Conservation (phyloP, 164 flowering plant species). For the Cinnamomum micranthum region DNA sequence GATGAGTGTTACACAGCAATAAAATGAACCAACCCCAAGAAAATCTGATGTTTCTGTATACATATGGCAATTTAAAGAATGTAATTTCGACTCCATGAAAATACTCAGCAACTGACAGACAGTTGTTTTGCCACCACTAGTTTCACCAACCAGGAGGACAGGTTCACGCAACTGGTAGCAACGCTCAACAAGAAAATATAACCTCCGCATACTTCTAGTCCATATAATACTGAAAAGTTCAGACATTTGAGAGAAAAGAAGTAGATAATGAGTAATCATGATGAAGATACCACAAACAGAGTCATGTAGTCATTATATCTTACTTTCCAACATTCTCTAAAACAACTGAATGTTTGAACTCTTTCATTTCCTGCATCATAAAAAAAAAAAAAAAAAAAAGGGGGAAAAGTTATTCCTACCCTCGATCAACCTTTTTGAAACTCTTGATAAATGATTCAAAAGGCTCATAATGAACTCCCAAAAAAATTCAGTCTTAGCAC, state of each 20-base stretch:
- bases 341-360: constrained; percentile 5
- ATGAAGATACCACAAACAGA: not conserved
- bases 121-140: constrained; percentile 98
- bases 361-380: constrained; percentile 31
- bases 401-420: too few species aligned
- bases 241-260: not conserved
- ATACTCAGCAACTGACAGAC: constrained; percentile 78
- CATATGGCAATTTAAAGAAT: constrained; percentile 91
- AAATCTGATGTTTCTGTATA: constrained; percentile 96
- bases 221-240: constrained; percentile 48
- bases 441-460: not conserved
- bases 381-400: constrained; percentile 4
- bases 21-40: constrained; percentile 64
- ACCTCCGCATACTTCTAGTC: constrained; percentile 75
- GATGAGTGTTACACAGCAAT: not conserved
- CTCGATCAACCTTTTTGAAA: not conserved
- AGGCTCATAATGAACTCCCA: not conserved
- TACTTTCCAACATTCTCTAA: constrained; percentile 36
- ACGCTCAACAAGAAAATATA: constrained; percentile 78
- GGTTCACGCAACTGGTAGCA: constrained; percentile 82
- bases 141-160: constrained; percentile 98
- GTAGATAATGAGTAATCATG: too few species aligned
- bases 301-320: constrained; percentile 15
- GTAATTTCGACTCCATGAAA: constrained; percentile 44
- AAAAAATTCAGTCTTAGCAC: not conserved